A percentile compares a stretch with the other conserved stretches of the same genome.
Evolutionary conservation across 176 grass and related monocot species (phyloP).

Genomic region (Avena eriantha): DNA sequence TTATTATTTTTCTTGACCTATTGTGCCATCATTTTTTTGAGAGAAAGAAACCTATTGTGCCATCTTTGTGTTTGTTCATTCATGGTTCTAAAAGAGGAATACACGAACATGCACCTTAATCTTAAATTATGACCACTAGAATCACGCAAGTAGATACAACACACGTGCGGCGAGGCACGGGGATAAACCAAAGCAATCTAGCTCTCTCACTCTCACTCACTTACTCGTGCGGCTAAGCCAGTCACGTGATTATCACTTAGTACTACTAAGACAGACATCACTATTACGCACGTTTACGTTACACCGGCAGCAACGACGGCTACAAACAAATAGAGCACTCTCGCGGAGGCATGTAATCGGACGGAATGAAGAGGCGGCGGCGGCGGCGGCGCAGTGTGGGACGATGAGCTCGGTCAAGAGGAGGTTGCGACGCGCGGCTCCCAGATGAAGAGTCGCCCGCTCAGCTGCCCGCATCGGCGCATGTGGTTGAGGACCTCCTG

Average conservation of each 20-base stretch:
- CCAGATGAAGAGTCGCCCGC: constrained; percentile 72
- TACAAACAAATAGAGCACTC: constrained; percentile 33
- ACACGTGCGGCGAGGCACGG: constrained; percentile 27
- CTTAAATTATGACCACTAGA: constrained; percentile 31
- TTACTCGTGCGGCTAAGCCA: constrained; percentile 35
- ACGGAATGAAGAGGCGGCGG: not conserved
- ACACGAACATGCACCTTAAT: constrained; percentile 20
- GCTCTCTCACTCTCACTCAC: not conserved
- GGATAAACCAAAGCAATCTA: constrained; percentile 42
- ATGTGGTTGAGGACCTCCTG: constrained; percentile 73
- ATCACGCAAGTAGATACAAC: constrained; percentile 45
- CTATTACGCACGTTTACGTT: constrained; percentile 43
- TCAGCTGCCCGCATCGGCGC: constrained; percentile 70
- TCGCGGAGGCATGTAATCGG: constrained; percentile 7
- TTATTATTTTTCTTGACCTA: too few species aligned
- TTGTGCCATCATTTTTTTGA: too few species aligned
- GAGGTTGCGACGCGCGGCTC: constrained; percentile 85
- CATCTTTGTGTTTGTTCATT: not conserved
- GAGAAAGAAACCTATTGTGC: not conserved
- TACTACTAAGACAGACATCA: constrained; percentile 30
- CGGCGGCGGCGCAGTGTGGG: not conserved
- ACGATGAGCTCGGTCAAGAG: constrained; percentile 42
- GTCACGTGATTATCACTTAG: constrained; percentile 48
- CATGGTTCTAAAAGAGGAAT: not conserved
- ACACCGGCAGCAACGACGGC: constrained; percentile 20